Base-by-base conservation (phyloP, 2,329 filamentous ascomycete genomes). In the Plenodomus lindquistii region DNA sequence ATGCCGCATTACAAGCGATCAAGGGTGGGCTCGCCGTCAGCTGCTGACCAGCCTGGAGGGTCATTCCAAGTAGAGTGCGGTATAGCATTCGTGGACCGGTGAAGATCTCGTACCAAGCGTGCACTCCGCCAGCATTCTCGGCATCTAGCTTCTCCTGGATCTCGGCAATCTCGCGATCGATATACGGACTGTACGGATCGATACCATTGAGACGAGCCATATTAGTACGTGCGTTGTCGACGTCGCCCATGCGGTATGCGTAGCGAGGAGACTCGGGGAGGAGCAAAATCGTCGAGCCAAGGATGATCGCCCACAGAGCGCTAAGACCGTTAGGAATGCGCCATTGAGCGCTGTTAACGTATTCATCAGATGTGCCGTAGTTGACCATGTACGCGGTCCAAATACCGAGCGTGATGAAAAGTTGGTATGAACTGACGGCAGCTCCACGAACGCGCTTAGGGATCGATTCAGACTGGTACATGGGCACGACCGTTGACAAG, bases 331-430 rank as follows among this genome's bases (percentile, higher is more conserved):
- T 81, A 44, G 86, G 82, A 27, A 88, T 82, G 50, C 85, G 77
- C 85, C 85, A 89, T 29, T 80, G 22, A 74, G 77, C 47, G 78
- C 79, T 77, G 40, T 80, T 79, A 55, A 67, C 72, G 7, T 55
- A 45, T 49, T 74, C 76, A 11, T 72, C 73, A 48, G 81, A 73
- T 11, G 85, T 88, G 15, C 84, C 84, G 62, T 75, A 87, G 68
- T 87, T 85, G 66, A 79, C 75, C 66, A 73, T 70, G 54, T 73
- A 74, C 0, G 73, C 78, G 16, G 77, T 70, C 58, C 75, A 85
- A 65, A 89, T 87, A 53, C 86, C 86, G 24, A 87, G 73, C 0
- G 85, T 88, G 64, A 88, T 85, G 65, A 87, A 81, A 6, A 88
- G 76, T 73, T 88, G 86, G 67, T 88, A 88, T 22, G 78, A 81